phyloP scores from a whole-genome alignment of 148 eudicot genomes.

The Selenicereus undatus region DNA sequence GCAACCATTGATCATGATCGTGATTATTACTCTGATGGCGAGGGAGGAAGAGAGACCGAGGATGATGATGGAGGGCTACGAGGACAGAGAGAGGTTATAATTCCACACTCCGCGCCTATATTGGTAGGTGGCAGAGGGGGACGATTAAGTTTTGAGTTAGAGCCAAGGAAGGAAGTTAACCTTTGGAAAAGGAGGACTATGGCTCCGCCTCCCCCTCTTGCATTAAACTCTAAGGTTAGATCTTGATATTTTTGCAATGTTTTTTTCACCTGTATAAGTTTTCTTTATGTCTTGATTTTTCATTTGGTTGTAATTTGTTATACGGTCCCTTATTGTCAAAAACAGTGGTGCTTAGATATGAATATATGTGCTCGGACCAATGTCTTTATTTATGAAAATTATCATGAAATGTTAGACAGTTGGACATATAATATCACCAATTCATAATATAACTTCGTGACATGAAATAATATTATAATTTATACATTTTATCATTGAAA shows the following conservation, averaged over 20 bases:
- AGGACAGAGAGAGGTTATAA: slow-evolving; percentile 37
- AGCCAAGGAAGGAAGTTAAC: slow-evolving; percentile 73
- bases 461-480: too few species aligned
- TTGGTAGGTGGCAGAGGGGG: slow-evolving; percentile 27
- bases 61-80: slow-evolving; percentile 28
- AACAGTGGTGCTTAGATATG: background rate
- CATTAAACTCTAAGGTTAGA: slow-evolving; percentile 31
- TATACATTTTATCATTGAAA: too few species aligned
- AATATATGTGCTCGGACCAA: background rate
- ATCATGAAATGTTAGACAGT: too few species aligned
- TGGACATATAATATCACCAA: too few species aligned
- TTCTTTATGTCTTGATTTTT: background rate
- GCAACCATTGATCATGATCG: slow-evolving; percentile 36
- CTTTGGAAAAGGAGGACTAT: slow-evolving; percentile 86
- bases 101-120: slow-evolving; percentile 66
- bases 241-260: background rate
- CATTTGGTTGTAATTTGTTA: background rate
- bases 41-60: slow-evolving; percentile 19
- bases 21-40: slow-evolving; percentile 43
- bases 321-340: too few species aligned
- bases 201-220: slow-evolving; percentile 67
- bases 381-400: too few species aligned
- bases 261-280: background rate
- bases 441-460: too few species aligned
- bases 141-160: slow-evolving; percentile 11